Conservation (phyloP, 179 eudicot species). For the Amaranthus tricolor region DNA sequence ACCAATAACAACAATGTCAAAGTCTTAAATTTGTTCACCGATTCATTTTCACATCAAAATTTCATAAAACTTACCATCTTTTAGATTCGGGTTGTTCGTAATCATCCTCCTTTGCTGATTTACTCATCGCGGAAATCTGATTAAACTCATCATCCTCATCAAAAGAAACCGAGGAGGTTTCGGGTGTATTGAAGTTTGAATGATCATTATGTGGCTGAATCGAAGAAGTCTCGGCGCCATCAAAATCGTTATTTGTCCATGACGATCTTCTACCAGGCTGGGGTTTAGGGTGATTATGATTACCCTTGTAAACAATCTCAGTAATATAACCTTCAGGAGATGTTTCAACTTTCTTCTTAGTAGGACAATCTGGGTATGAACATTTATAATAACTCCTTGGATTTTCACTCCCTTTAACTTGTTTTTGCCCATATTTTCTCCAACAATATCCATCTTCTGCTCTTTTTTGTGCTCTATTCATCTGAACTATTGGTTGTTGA, state of each 20-base stretch:
- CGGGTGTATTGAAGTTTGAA: constrained; percentile 42
- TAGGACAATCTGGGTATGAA: constrained; percentile 67
- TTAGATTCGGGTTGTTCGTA: constrained; percentile 53
- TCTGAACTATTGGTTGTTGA: constrained; percentile 34
- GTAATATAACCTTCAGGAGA: constrained; percentile 74
- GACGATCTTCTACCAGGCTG: constrained; percentile 60
- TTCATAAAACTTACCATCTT: constrained; percentile 52
- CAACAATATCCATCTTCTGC: constrained; percentile 92
- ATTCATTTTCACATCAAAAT: not conserved
- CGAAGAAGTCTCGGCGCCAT: constrained; percentile 16
- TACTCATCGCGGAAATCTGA: constrained; percentile 58
- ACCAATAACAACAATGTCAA: not conserved
- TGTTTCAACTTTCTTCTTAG: constrained; percentile 85
- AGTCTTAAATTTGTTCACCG: not conserved
- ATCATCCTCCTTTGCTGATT: constrained; percentile 33
- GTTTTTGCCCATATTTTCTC: constrained; percentile 93
- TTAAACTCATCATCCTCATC: constrained; percentile 78
- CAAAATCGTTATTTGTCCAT: constrained; percentile 15
- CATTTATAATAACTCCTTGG: constrained; percentile 95
- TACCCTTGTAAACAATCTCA: constrained; percentile 89
- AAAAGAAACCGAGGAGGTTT: constrained; percentile 69
- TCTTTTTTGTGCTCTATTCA: constrained; percentile 55
- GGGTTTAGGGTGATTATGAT: constrained; percentile 88
- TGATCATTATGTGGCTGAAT: constrained; percentile 35
- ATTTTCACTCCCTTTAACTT: constrained; percentile 88